phyloP scores from a whole-genome alignment of 331 rosid genomes.

The Pyrus hybrid region DNA sequence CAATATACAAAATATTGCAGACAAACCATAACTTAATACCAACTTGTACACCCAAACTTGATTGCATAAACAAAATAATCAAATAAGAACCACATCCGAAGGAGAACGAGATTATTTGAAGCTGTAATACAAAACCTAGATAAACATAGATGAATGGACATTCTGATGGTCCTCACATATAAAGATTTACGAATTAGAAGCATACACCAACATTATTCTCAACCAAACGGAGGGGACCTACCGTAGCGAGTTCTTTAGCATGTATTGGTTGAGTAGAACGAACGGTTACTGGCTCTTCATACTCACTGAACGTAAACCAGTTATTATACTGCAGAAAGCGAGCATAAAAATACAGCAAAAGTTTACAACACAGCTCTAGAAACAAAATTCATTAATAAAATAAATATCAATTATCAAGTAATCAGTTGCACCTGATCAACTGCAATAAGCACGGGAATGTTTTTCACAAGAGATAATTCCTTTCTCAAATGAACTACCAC shows the following conservation, averaged over 20 bases:
- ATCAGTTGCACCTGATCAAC: slow-evolving; percentile 74
- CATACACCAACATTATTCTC: neutral
- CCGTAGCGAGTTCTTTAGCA: slow-evolving; percentile 81
- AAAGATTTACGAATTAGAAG: neutral
- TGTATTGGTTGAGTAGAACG: slow-evolving; percentile 80
- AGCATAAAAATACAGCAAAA: slow-evolving; percentile 2
- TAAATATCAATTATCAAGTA: slow-evolving; percentile 10
- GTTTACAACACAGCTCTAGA: neutral
- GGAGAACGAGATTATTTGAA: neutral
- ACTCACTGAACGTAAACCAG: slow-evolving; percentile 97
- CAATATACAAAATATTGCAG: neutral
- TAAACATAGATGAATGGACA: neutral
- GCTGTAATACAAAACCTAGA: neutral
- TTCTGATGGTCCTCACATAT: neutral
- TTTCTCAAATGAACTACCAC: slow-evolving; percentile 84
- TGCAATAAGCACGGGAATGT: slow-evolving; percentile 83
- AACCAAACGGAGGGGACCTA: slow-evolving; percentile 23
- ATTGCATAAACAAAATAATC: neutral
- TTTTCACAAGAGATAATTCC: slow-evolving; percentile 85
- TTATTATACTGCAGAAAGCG: slow-evolving; percentile 65
- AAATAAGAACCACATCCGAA: neutral
- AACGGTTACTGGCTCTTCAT: slow-evolving; percentile 71
- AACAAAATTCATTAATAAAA: slow-evolving; percentile 7
- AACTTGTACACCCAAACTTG: neutral
- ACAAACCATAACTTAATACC: neutral